Evolutionary conservation across 176 grass and related monocot species (phyloP).

Genomic region (Themeda triandra): DNA sequence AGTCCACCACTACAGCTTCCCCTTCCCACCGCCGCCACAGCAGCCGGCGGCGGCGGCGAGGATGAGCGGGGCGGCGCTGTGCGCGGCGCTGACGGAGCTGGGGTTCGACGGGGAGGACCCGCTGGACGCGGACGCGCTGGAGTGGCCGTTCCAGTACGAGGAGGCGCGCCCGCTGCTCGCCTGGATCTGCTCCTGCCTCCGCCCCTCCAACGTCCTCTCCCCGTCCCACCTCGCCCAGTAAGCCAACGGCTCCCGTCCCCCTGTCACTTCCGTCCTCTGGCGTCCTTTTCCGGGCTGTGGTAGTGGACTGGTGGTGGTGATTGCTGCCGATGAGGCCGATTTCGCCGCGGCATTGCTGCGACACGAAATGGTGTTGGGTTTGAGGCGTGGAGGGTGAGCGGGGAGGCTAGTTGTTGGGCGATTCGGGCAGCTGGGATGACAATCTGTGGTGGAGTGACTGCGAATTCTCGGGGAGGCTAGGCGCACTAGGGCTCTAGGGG

Average conservation of each 20-base stretch:
- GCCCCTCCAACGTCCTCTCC: slow-evolving; percentile 94
- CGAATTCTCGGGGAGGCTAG: neutral
- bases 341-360: neutral
- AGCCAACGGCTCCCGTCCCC: neutral
- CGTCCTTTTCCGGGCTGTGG: neutral
- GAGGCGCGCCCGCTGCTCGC: slow-evolving; percentile 83
- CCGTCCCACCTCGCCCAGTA: slow-evolving; percentile 80
- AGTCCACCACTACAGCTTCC: neutral
- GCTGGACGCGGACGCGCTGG: slow-evolving; percentile 92
- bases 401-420: neutral
- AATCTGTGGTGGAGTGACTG: neutral
- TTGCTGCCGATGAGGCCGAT: slow-evolving; percentile 11
- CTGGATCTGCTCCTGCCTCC: slow-evolving; percentile 99
- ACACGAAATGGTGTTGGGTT: neutral
- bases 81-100: slow-evolving; percentile 73
- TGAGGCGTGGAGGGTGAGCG: neutral
- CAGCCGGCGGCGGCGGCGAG: neutral
- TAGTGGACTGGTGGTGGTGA: neutral
- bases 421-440: neutral
- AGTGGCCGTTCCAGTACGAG: slow-evolving; percentile 99
- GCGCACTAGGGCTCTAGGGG: neutral
- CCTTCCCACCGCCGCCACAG: neutral
- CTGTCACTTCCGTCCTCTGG: neutral
- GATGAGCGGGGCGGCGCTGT: slow-evolving; percentile 89
- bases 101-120: slow-evolving; percentile 90